Percentiles rank a stretch among this genome's conserved stretches.
Conservation (phyloP, 345 rosid genomes). For the Moricandia arvensis region DNA sequence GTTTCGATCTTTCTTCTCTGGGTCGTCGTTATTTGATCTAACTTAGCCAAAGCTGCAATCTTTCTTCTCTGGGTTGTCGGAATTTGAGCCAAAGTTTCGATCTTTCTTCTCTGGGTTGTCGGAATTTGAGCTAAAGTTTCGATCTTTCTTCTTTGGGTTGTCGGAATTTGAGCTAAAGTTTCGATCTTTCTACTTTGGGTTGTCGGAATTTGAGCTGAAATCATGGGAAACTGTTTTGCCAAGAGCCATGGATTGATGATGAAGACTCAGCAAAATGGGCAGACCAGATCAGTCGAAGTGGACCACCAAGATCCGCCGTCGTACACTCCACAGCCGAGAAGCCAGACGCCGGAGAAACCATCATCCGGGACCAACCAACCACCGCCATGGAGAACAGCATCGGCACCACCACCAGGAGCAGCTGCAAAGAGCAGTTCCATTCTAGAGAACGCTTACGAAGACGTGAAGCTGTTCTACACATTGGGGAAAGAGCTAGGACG, state of each 20-base stretch:
- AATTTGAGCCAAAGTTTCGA: too few species aligned
- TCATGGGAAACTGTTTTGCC: slow-evolving; percentile 60
- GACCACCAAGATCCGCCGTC: slow-evolving; percentile 37
- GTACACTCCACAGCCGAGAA: slow-evolving; percentile 40
- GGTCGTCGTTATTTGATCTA: slow-evolving; percentile 23
- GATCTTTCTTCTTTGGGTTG: too few species aligned
- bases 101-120: too few species aligned
- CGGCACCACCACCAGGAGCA: slow-evolving; percentile 38
- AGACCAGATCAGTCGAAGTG: slow-evolving; percentile 40
- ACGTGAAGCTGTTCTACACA: slow-evolving; percentile 57
- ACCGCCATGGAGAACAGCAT: slow-evolving; percentile 41
- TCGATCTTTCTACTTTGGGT: slow-evolving; percentile 16
- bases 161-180: too few species aligned
- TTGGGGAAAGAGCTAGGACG: slow-evolving; percentile 80
- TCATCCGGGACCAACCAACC: slow-evolving; percentile 28
- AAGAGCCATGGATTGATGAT: slow-evolving; percentile 43
- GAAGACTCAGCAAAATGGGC: slow-evolving; percentile 38
- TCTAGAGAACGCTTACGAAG: slow-evolving; percentile 75
- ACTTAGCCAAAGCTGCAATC: background rate
- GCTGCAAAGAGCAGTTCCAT: slow-evolving; percentile 52
- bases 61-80: slow-evolving; percentile 22
- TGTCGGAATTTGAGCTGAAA: too few species aligned
- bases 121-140: too few species aligned
- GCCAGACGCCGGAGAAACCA: slow-evolving; percentile 10
- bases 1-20: slow-evolving; percentile 7